A percentile compares a stretch with the other conserved stretches of the same genome.
Evolutionary conservation across 2,329 filamentous ascomycete species (phyloP).

Genomic region (Onygena corvina): DNA sequence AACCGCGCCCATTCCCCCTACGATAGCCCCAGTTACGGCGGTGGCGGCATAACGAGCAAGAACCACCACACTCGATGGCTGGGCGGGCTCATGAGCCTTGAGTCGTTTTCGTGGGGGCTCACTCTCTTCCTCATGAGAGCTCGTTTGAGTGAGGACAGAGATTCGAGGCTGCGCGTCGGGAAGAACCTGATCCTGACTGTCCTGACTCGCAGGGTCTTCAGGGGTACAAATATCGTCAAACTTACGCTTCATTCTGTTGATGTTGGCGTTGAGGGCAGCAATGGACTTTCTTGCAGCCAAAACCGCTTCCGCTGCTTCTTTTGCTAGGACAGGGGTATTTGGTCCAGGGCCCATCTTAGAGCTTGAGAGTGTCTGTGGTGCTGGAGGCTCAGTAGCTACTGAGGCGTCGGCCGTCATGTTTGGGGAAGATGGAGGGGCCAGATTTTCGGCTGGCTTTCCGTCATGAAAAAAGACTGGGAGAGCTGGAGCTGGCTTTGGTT

Average conservation of each 20-base stretch:
- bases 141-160: background rate
- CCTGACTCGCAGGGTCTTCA: background rate
- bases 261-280: too few relatives aligned
- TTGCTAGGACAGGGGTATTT: too few relatives aligned
- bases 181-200: slow-evolving; percentile 1
- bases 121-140: slow-evolving; percentile 11
- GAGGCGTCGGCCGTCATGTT: too few relatives aligned
- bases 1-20: slow-evolving; percentile 33
- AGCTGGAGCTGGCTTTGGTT: too few relatives aligned
- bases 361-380: too few relatives aligned
- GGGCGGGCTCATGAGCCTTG: slow-evolving; percentile 17
- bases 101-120: slow-evolving; percentile 19
- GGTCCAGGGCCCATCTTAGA: too few relatives aligned
- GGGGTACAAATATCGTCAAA: background rate
- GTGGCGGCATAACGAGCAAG: slow-evolving; percentile 30
- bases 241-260: slow-evolving; percentile 7
- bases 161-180: slow-evolving; percentile 9
- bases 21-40: slow-evolving; percentile 30
- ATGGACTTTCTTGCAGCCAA: too few relatives aligned
- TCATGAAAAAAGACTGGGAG: too few relatives aligned
- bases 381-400: too few relatives aligned
- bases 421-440: too few relatives aligned
- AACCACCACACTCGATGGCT: slow-evolving; percentile 10
- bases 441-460: too few relatives aligned
- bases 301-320: too few relatives aligned